These are phyloP conservation scores for Backusella tuberculispora DNA, from an alignment of 192 early-diverging fungal genomes.

Conservation along the genomic window DNA sequence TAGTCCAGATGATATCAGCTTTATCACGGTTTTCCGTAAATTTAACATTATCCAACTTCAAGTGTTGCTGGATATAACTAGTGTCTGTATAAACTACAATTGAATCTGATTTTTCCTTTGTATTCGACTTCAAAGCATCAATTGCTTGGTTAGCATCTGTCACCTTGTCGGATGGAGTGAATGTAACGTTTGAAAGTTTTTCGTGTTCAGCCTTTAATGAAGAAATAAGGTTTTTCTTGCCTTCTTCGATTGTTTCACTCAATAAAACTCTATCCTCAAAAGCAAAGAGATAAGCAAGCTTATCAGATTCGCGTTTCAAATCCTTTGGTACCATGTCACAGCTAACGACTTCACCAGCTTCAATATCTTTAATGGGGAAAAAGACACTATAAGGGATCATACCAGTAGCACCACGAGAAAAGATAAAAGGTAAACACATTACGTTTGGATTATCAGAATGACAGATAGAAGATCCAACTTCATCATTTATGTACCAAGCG, in stretches of 20 bases:
- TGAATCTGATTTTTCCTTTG: background rate
- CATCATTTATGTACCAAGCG: conserved; percentile 51
- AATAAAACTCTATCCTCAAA: conserved; percentile 43
- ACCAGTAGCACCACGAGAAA: conserved; percentile 49
- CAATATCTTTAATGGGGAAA: conserved; percentile 62
- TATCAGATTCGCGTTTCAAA: conserved; percentile 50
- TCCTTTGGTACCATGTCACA: conserved; percentile 65
- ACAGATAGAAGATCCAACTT: conserved; percentile 63
- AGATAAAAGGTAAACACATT: conserved; percentile 67
- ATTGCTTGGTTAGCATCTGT: background rate
- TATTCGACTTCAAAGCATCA: conserved; percentile 21
- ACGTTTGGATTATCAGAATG: conserved; percentile 66
- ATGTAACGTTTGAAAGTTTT: background rate
- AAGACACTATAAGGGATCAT: conserved; percentile 66
- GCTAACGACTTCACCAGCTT: conserved; percentile 51
- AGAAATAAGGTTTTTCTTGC: background rate
- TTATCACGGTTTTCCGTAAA: conserved; percentile 39
- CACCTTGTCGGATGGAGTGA: background rate
- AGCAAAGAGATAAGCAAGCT: conserved; percentile 59
- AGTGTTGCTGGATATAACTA: conserved; percentile 45
- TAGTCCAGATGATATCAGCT: conserved; percentile 51
- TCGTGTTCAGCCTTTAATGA: conserved; percentile 1
- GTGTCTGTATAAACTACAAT: conserved; percentile 45
- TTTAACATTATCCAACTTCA: conserved; percentile 43
- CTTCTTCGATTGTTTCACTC: conserved; percentile 13